phyloP scores from a whole-genome alignment of 176 grass and related monocot species.

The Phragmites australis region DNA sequence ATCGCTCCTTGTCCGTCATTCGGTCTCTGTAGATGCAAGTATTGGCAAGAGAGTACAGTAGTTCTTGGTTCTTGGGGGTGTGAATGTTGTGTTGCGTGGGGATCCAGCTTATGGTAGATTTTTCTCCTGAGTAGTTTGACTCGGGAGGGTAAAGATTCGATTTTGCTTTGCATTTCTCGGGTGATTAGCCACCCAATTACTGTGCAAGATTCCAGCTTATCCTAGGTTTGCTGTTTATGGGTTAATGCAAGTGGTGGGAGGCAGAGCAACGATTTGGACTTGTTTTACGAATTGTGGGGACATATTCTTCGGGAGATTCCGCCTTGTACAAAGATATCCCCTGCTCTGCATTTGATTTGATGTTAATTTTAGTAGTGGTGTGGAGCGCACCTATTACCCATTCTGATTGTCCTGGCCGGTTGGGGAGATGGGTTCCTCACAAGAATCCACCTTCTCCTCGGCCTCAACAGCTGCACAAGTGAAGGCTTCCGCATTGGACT shows the following conservation, averaged over 20 bases:
- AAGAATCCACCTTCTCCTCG: conserved; percentile 63
- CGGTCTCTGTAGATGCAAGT: neutral
- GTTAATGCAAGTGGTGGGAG: conserved; percentile 18
- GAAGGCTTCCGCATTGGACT: conserved; percentile 55
- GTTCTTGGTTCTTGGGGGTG: conserved; percentile 2
- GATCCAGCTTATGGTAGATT: conserved; percentile 14
- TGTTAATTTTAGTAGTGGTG: conserved; percentile 32
- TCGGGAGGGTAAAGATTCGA: neutral
- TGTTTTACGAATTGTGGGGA: neutral
- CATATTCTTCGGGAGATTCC: conserved; percentile 41
- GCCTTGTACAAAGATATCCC: conserved; percentile 22
- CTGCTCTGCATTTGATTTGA: conserved; percentile 17
- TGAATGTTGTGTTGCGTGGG: neutral
- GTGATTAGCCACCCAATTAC: neutral
- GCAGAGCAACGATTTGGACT: neutral
- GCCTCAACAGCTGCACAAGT: conserved; percentile 62
- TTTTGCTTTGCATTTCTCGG: neutral
- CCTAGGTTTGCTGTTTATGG: neutral
- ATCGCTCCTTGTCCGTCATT: neutral
- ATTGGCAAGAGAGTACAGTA: neutral
- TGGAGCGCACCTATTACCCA: conserved; percentile 15
- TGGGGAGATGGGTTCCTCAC: conserved; percentile 56
- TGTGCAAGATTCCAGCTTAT: conserved; percentile 29
- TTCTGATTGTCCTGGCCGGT: neutral
- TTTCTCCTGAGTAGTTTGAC: neutral